Percentiles rank a stretch among this genome's conserved stretches.
These are phyloP conservation scores for Pleurotus ostreatus DNA, from an alignment of 768 basidiomycete genomes.

Conservation along the genomic window DNA sequence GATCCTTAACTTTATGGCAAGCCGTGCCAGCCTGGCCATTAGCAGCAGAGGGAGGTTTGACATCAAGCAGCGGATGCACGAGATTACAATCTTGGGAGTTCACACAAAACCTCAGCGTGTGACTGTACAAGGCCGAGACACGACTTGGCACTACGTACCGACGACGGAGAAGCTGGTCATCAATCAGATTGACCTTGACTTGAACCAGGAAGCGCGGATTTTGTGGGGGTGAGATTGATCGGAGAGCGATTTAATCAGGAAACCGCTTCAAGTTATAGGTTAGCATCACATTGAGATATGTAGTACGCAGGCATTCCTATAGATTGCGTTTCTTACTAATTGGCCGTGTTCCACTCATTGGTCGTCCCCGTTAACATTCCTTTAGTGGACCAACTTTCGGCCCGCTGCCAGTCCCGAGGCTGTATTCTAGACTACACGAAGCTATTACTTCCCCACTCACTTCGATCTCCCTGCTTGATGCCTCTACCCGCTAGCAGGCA, in stretches of 20 bases:
- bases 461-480: too few species aligned
- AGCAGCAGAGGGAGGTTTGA: constrained; percentile 34
- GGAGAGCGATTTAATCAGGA: background rate
- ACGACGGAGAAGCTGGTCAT: background rate
- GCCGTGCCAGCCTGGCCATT: constrained; percentile 31
- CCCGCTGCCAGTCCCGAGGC: too few species aligned
- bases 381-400: too few species aligned
- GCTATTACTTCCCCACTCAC: too few species aligned
- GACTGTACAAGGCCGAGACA: background rate
- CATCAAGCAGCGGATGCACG: constrained; percentile 42
- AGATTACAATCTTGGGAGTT: constrained; percentile 58
- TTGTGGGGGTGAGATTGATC: background rate
- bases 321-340: too few species aligned
- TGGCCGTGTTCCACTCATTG: too few species aligned
- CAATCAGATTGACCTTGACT: background rate
- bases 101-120: background rate
- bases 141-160: background rate
- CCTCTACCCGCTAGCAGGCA: too few species aligned
- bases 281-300: too few species aligned
- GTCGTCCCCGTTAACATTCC: too few species aligned
- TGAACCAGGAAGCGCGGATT: background rate
- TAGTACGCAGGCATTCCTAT: too few species aligned
- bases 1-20: constrained; percentile 40
- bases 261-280: background rate
- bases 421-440: too few species aligned